Evolutionary conservation across 345 rosid genomes (phyloP).

Genomic region (Populus davidiana): DNA sequence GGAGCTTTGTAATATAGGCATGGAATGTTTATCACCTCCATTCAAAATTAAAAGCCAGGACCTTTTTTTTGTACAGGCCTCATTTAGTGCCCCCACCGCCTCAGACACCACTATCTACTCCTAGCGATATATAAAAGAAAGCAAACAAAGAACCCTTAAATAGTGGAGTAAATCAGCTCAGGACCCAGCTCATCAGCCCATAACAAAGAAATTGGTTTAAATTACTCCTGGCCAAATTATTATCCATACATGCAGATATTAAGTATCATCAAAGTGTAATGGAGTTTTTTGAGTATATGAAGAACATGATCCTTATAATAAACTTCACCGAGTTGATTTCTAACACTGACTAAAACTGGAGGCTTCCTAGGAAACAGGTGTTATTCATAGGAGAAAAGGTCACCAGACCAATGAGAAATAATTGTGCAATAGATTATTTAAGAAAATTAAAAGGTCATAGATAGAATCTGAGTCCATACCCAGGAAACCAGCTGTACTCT

Average conservation of each 20-base stretch:
- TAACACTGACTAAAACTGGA: not conserved
- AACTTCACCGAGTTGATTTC: too few species aligned
- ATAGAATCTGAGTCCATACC: conserved; percentile 47
- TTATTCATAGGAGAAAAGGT: not conserved
- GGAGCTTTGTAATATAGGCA: not conserved
- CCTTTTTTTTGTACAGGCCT: not conserved
- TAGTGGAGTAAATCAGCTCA: not conserved
- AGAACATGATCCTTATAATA: too few species aligned
- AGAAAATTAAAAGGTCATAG: not conserved
- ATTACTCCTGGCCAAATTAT: not conserved
- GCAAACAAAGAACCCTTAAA: not conserved
- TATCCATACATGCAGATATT: not conserved
- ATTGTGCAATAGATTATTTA: not conserved
- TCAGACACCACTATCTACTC: not conserved
- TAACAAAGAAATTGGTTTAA: not conserved
- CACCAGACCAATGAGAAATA: not conserved
- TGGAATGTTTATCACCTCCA: not conserved
- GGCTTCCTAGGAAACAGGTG: not conserved
- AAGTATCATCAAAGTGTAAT: not conserved
- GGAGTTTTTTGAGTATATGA: too few species aligned
- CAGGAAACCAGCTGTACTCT: conserved; percentile 98
- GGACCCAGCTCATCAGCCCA: not conserved
- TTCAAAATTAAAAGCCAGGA: not conserved
- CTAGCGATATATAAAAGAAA: not conserved
- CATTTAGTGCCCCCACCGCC: not conserved